Percentiles rank a stretch among this genome's conserved stretches.
phyloP scores from a whole-genome alignment of 2,329 filamentous ascomycete genomes.

The Coniochaeta sp. region DNA sequence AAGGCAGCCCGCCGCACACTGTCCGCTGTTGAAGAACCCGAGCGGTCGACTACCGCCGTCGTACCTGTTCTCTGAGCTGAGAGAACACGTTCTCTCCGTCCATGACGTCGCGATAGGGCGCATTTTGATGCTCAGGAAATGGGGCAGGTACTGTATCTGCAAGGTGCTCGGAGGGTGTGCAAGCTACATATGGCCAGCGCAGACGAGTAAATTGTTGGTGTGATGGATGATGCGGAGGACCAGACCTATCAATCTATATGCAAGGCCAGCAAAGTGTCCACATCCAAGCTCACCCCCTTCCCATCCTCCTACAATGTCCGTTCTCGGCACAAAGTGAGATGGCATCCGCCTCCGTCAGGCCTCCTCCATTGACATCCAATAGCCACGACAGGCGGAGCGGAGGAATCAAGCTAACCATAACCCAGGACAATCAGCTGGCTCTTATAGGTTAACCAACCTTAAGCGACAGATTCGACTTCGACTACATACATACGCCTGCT shows the following conservation, averaged over 20 bases:
- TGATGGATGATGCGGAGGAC: conserved; percentile 6
- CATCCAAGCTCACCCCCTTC: conserved; percentile 3
- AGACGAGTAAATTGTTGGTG: conserved; percentile 4
- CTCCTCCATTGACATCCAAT: conserved; percentile 1
- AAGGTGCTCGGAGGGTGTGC: conserved; percentile 4
- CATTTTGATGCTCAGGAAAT: conserved; percentile 4
- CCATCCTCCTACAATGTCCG: background rate
- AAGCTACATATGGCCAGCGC: conserved; percentile 6
- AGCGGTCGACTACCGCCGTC: background rate
- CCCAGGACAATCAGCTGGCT: conserved; percentile 2
- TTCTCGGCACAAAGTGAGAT: conserved; percentile 1
- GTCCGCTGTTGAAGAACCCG: background rate
- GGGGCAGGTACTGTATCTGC: conserved; percentile 1
- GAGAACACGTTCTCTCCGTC: background rate
- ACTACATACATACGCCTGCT: conserved; percentile 13
- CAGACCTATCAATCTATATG: conserved; percentile 9
- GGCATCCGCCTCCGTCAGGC: background rate
- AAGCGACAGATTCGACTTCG: conserved; percentile 2
- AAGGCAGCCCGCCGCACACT: background rate
- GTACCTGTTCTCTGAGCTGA: background rate
- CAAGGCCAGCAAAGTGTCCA: conserved; percentile 12
- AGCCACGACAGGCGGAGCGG: background rate
- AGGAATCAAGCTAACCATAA: conserved; percentile 2
- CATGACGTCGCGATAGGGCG: conserved; percentile 6
- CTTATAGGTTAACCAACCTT: background rate